Conservation (phyloP, 306 rosid species). For the Hippophae rhamnoides region DNA sequence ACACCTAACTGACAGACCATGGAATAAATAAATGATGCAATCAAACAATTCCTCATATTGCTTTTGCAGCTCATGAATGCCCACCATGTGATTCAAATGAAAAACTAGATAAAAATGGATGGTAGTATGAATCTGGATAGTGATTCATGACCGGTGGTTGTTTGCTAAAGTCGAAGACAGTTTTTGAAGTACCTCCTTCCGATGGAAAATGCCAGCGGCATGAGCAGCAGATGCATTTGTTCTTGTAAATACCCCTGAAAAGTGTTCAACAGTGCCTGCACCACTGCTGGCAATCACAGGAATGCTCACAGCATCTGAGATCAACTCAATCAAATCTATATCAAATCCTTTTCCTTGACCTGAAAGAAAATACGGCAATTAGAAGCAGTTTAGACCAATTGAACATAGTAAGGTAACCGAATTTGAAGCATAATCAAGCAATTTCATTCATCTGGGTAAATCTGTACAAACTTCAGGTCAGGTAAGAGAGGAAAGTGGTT, state of each 20-base stretch:
- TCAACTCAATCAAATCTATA: conserved; percentile 48
- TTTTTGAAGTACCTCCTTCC: conserved; percentile 65
- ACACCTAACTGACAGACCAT: too few species aligned
- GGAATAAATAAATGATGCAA: too few species aligned
- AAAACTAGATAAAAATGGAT: too few species aligned
- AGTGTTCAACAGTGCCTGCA: conserved; percentile 73
- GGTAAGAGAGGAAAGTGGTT: not conserved
- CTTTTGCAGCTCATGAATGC: too few species aligned
- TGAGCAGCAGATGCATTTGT: conserved; percentile 94
- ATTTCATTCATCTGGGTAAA: not conserved
- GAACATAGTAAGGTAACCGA: not conserved
- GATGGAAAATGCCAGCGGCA: conserved; percentile 96
- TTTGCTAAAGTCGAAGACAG: not conserved
- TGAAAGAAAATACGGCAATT: conserved; percentile 20
- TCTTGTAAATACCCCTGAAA: conserved; percentile 67
- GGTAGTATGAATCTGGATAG: too few species aligned
- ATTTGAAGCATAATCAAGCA: not conserved
- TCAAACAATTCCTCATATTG: too few species aligned
- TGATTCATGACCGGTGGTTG: too few species aligned
- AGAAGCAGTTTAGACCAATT: not conserved
- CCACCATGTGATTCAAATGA: too few species aligned
- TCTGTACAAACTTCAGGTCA: not conserved
- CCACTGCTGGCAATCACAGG: conserved; percentile 99
- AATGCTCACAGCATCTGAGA: conserved; percentile 78
- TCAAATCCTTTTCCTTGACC: conserved; percentile 99